phyloP scores from a whole-genome alignment of 163 green algal species.

The Volvox carteri region DNA sequence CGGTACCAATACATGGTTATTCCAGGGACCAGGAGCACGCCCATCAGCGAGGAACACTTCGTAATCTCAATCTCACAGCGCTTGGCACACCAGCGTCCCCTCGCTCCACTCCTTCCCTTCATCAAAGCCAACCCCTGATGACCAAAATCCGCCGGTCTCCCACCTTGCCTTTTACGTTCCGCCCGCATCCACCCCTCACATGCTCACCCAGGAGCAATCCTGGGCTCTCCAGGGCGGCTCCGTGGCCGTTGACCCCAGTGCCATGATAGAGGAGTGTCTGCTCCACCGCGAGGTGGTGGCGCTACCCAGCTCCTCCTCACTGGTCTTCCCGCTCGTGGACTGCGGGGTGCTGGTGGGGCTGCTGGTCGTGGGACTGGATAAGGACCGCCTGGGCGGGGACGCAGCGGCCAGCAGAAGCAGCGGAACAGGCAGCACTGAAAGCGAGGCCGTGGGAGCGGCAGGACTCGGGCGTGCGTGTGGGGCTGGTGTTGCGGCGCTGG shows the following conservation, averaged over 20 bases:
- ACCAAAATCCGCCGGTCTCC: too few relatives aligned
- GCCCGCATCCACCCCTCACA: too few relatives aligned
- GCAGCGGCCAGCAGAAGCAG: too few relatives aligned
- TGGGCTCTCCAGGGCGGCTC: conserved; percentile 52
- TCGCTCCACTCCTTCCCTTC: too few relatives aligned
- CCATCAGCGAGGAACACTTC: too few relatives aligned
- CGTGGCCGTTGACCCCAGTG: conserved; percentile 25
- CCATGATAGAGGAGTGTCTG: conserved; percentile 61
- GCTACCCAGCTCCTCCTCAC: conserved; percentile 59
- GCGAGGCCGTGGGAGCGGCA: not conserved
- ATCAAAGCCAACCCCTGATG: too few relatives aligned
- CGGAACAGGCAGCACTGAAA: not conserved
- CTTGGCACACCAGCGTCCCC: too few relatives aligned
- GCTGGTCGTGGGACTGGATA: conserved; percentile 62
- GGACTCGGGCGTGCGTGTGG: too few relatives aligned
- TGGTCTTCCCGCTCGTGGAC: conserved; percentile 69
- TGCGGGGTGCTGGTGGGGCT: conserved; percentile 64
- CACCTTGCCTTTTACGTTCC: too few relatives aligned
- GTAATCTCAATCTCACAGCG: too few relatives aligned
- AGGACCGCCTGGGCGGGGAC: not conserved
- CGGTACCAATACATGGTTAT: too few relatives aligned
- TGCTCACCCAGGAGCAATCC: conserved; percentile 39
- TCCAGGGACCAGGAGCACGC: too few relatives aligned
- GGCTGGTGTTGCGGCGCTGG: not conserved
- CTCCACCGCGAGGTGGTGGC: conserved; percentile 62